These are phyloP conservation scores for Candida chilensis DNA, from an alignment of 805 yeast species.

Conservation along the genomic window DNA sequence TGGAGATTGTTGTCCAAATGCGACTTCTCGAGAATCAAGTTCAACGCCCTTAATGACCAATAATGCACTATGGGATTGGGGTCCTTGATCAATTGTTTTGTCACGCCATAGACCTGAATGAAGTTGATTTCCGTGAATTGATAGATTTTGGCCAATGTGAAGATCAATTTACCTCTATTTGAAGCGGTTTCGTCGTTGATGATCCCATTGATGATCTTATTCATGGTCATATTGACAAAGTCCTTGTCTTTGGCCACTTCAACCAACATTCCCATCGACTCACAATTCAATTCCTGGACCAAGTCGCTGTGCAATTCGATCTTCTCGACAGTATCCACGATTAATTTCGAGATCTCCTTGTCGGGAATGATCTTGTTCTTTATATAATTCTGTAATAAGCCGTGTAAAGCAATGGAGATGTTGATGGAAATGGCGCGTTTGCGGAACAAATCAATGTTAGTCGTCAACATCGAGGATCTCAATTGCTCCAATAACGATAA, in stretches of 20 bases:
- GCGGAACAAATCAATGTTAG: slow-evolving; percentile 12
- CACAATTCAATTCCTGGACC: too few species aligned
- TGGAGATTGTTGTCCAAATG: slow-evolving; percentile 15
- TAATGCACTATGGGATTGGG: slow-evolving; percentile 82
- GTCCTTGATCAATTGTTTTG: slow-evolving; percentile 55
- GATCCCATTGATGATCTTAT: too few species aligned
- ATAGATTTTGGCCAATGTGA: slow-evolving; percentile 18
- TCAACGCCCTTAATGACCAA: slow-evolving; percentile 57
- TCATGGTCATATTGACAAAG: too few species aligned
- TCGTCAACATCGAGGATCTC: slow-evolving; percentile 42
- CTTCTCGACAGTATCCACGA: neutral
- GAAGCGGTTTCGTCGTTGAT: too few species aligned
- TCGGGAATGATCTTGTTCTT: slow-evolving; percentile 5
- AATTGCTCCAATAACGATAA: slow-evolving; percentile 80
- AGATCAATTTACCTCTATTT: too few species aligned
- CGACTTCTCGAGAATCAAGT: slow-evolving; percentile 41
- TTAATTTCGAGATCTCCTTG: neutral
- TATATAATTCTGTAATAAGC: slow-evolving; percentile 19
- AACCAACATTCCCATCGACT: too few species aligned
- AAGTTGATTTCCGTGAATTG: slow-evolving; percentile 14
- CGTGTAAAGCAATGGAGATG: slow-evolving; percentile 54
- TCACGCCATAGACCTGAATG: slow-evolving; percentile 41
- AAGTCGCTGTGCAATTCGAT: too few species aligned
- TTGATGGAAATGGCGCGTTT: slow-evolving; percentile 48
- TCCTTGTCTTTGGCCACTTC: too few species aligned